A percentile compares a stretch with the other conserved stretches of the same genome.
Evolutionary conservation across 1,284 basidiomycete genomes (phyloP).

Genomic region (Testicularia cyperi): DNA sequence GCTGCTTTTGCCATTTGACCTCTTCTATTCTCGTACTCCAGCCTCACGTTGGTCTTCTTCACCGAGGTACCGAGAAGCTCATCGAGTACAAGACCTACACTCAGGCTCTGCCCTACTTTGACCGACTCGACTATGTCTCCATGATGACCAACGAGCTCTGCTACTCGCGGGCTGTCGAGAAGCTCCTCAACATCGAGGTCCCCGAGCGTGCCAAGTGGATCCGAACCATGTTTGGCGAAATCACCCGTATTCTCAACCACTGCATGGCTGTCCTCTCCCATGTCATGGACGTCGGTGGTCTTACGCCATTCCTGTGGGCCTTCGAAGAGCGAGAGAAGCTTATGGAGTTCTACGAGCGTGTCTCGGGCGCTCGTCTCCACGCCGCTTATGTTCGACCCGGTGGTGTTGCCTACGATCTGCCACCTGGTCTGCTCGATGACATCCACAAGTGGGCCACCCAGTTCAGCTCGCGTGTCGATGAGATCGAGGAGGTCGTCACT

Average conservation of each 20-base stretch:
- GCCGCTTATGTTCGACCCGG: conserved; percentile 97
- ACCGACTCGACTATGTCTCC: conserved; percentile 97
- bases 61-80: conserved; percentile 96
- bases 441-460: conserved; percentile 98
- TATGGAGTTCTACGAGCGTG: conserved; percentile 99
- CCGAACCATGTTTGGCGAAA: conserved; percentile 92
- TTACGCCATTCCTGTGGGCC: conserved; percentile 99
- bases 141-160: conserved; percentile 74
- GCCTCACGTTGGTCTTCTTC: conserved; percentile 91
- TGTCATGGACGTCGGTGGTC: conserved; percentile 74
- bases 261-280: conserved; percentile 97
- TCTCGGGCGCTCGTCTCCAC: conserved; percentile 94
- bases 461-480: conserved; percentile 85
- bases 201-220: conserved; percentile 99
- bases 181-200: conserved; percentile 95
- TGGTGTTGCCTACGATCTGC: conserved; percentile 95
- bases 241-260: conserved; percentile 94
- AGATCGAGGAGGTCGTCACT: conserved; percentile 96
- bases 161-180: conserved; percentile 96
- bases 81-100: conserved; percentile 99
- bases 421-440: conserved; percentile 92
- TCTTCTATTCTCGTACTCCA: too few relatives aligned
- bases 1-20: too few relatives aligned
- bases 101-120: conserved; percentile 98
- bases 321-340: conserved; percentile 99